Base-by-base conservation (phyloP, 2,329 filamentous ascomycete genomes). In the Ophiostoma himal-ulmi region DNA sequence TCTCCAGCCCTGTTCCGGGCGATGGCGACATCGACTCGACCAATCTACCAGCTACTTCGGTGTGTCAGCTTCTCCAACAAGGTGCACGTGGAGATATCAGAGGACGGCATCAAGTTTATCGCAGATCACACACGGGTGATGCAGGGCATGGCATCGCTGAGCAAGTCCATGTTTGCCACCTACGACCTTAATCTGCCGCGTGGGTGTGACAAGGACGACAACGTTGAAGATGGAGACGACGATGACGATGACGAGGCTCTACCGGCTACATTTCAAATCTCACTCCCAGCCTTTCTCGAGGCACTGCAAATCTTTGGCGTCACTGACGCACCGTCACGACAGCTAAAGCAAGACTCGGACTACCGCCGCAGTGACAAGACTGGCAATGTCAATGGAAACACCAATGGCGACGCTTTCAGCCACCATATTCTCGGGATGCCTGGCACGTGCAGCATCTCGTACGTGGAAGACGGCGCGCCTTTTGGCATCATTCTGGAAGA, bases 301-400 rank as follows among this genome's bases (percentile, higher is more conserved):
- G 96, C 94, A 0, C 85, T 99, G 8, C 94, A 97, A 77, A 98
- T 99, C 68, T 96, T 99, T 76, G 93, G 93, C 68, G 88, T 94
- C n/a, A 87, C 94, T 65, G 91, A 92, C 74, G 84, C 88, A 17
- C 82, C 86, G 6, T 83, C 82, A 57, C 85, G 86, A 73, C 82
- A 85, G 67, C 82, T 85, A 68, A 88, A 85, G 75, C 81, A 84
- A 7, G 87, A 89, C 14, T 81, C 84, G 71, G 87, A 89, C 73
- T 82, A 83, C 0, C 89, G 88, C 75, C 84, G 84, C 73, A 88
- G 88, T 74, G 84, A 88, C 79, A 83, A 88, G 70, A 39, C 20
- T 6, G 34, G 20, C 34, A n/a, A 3, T 14, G 8, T 13, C 11
- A 48, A 41, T 20, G 62, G 68, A 60, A 36, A n/a, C 2, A 39